These are phyloP conservation scores for Trichoderma atroviride DNA, from an alignment of 2,329 filamentous ascomycete genomes.

Conservation along the genomic window DNA sequence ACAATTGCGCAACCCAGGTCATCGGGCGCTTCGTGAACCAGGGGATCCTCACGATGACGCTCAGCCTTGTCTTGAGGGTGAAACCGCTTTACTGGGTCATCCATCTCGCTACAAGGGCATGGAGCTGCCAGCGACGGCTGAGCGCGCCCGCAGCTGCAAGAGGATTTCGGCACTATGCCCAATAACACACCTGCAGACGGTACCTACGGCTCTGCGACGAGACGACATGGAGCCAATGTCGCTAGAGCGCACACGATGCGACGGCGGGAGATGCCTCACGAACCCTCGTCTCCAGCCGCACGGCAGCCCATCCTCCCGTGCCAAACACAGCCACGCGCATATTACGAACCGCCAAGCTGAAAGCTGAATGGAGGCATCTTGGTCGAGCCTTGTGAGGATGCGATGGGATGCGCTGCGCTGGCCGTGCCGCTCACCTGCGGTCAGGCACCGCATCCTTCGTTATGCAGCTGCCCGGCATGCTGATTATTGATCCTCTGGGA, in stretches of 20 bases:
- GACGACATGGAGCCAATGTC: background rate
- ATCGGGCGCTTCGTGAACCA: constrained; percentile 2
- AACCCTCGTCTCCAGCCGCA: constrained; percentile 17
- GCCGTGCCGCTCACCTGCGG: background rate
- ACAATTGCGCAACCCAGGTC: background rate
- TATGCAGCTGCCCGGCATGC: constrained; percentile 2
- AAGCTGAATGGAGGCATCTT: constrained; percentile 14
- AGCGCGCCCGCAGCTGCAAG: constrained; percentile 19
- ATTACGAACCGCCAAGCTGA: constrained; percentile 1
- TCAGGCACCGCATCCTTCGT: background rate
- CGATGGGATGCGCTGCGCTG: background rate
- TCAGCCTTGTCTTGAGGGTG: constrained; percentile 14
- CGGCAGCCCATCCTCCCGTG: background rate
- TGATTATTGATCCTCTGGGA: background rate
- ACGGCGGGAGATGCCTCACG: constrained; percentile 25
- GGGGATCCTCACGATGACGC: background rate
- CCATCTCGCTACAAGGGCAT: background rate
- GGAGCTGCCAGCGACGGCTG: constrained; percentile 2
- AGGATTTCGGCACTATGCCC: background rate
- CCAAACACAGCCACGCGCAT: constrained; percentile 9
- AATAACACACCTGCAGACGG: background rate
- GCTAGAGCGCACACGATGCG: constrained; percentile 12
- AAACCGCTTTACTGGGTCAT: background rate
- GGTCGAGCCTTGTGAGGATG: background rate
- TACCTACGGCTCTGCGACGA: background rate